These are phyloP conservation scores for Massariosphaeria phaeospora DNA, from an alignment of 495 filamentous ascomycete species.

Conservation along the genomic window DNA sequence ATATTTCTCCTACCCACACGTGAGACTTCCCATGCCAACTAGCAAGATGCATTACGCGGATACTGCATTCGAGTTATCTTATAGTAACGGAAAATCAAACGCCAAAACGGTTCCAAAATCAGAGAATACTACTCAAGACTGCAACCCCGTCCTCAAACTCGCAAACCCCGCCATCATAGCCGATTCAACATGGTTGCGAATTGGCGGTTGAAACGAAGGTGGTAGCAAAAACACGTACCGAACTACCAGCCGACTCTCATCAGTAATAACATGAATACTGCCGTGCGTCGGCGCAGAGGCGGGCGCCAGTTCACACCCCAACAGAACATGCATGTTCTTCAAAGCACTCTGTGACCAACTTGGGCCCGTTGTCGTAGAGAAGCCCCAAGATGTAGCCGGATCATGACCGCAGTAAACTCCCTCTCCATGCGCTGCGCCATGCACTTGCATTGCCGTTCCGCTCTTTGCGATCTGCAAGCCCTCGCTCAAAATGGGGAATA, in stretches of 20 bases:
- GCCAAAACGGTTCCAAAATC: neutral
- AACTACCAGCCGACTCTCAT: slow-evolving; percentile 24
- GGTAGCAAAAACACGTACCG: slow-evolving; percentile 35
- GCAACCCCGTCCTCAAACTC: slow-evolving; percentile 1
- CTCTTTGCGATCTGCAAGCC: slow-evolving; percentile 24
- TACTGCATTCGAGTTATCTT: neutral
- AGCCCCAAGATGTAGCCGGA: slow-evolving; percentile 22
- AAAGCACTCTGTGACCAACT: slow-evolving; percentile 26
- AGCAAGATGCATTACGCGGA: too few relatives aligned
- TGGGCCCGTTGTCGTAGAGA: neutral
- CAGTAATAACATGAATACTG: slow-evolving; percentile 24
- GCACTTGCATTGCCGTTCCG: slow-evolving; percentile 13
- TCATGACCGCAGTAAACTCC: slow-evolving; percentile 36
- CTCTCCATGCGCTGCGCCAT: slow-evolving; percentile 30
- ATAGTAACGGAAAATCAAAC: neutral
- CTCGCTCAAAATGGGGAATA: slow-evolving; percentile 33
- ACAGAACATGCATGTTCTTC: slow-evolving; percentile 15
- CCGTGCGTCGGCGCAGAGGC: neutral
- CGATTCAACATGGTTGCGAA: slow-evolving; percentile 22
- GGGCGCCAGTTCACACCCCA: slow-evolving; percentile 31
- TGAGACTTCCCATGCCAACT: too few relatives aligned
- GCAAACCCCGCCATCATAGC: slow-evolving; percentile 32
- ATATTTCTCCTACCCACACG: too few relatives aligned
- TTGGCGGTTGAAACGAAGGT: slow-evolving; percentile 4
- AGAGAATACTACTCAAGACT: neutral